Evolutionary conservation across 108 stramenopile species (phyloP).

Genomic region (Fistulifera pelliculosa): DNA sequence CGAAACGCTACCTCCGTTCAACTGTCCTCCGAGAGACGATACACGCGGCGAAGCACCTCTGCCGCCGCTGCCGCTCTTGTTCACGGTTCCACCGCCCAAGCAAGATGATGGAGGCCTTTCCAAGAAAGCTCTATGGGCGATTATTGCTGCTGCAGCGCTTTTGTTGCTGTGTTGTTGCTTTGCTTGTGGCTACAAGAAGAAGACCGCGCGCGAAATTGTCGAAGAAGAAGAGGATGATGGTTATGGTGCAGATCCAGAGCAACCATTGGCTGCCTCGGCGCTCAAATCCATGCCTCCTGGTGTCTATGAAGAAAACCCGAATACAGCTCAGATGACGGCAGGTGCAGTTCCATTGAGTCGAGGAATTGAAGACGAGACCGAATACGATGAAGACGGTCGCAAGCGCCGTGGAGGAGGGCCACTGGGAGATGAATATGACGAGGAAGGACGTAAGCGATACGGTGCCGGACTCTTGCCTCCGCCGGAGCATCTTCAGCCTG

Average conservation of each 20-base stretch:
- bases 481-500: neutral
- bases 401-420: neutral
- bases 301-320: neutral
- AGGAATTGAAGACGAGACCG: neutral
- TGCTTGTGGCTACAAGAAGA: conserved; percentile 22
- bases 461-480: conserved; percentile 2
- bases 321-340: too few species aligned
- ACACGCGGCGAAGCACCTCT: neutral
- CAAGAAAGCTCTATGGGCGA: neutral
- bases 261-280: neutral
- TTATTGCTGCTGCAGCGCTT: neutral
- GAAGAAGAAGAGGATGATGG: conserved; percentile 6
- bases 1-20: conserved; percentile 3
- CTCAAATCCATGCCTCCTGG: neutral
- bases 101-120: neutral
- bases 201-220: conserved; percentile 1
- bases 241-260: neutral
- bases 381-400: conserved; percentile 5
- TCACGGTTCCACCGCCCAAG: neutral
- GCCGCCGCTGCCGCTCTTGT: neutral
- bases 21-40: conserved; percentile 1
- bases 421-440: conserved; percentile 4
- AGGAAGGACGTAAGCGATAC: conserved; percentile 2
- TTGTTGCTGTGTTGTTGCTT: conserved; percentile 13
- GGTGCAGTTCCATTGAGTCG: too few species aligned